Conservation (phyloP, 306 rosid species). For the Quercus glauca region DNA sequence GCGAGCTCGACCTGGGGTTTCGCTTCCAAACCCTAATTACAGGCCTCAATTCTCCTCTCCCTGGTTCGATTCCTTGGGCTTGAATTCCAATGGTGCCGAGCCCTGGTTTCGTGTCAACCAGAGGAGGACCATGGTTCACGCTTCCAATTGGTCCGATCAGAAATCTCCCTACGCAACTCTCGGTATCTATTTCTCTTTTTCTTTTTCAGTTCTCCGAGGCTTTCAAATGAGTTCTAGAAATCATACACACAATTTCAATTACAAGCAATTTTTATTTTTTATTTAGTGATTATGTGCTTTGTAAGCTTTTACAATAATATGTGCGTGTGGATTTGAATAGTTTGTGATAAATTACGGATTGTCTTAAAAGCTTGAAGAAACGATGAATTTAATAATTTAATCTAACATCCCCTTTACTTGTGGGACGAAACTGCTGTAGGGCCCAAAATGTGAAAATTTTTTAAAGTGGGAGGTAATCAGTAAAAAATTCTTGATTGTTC, state of each 20-base stretch:
- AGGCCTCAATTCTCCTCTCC: slow-evolving; percentile 32
- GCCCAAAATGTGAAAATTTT: no score
- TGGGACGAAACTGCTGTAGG: no score
- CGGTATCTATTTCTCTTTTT: slow-evolving; percentile 40
- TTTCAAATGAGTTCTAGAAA: background rate
- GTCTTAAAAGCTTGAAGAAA: no score
- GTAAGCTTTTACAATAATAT: no score
- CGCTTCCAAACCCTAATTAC: slow-evolving; percentile 55
- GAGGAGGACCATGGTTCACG: slow-evolving; percentile 61
- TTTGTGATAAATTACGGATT: no score
- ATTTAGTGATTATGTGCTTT: no score
- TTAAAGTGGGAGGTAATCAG: no score
- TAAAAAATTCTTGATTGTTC: no score
- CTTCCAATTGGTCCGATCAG: slow-evolving; percentile 68
- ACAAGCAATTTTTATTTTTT: no score
- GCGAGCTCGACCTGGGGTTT: slow-evolving; percentile 47
- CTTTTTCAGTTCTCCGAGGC: background rate
- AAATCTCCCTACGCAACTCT: slow-evolving; percentile 91
- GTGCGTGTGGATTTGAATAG: background rate
- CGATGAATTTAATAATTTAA: no score
- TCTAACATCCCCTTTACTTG: no score
- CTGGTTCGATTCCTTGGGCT: slow-evolving; percentile 31
- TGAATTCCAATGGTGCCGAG: slow-evolving; percentile 26
- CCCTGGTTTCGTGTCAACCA: slow-evolving; percentile 56
- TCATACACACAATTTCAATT: no score